Base-by-base conservation (phyloP, 345 rosid species). In the Murraya koenigii region DNA sequence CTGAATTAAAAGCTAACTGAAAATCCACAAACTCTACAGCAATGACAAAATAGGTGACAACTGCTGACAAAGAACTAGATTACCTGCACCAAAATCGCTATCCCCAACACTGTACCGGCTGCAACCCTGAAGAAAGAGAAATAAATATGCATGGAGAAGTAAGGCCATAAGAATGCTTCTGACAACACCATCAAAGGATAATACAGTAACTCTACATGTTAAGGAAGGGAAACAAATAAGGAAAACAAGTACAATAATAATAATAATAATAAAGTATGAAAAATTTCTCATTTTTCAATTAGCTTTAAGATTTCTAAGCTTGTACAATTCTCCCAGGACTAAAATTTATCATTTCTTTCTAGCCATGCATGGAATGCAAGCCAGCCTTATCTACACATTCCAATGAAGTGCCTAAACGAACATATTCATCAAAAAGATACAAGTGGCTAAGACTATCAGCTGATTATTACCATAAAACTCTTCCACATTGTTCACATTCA, bases 21-120 rank as follows among this genome's bases (percentile, higher is more conserved):
- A 61, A 44, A 23, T 33, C 49, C 14, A 30, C 52, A 38, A 68
- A 75, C 56, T 61, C 63, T 26, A 35, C 17, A 10, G 33, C 55
- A 66, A 60, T 38, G 15, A 44, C 7, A 38, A 79, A 62, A 35
- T 49, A 66, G 61, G 63, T 30, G 23, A 60, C 39, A 72, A 3
- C 41, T 30, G 66, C 39, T 19, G 65, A 74, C 49, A 23, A 78
- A 44, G 38, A 75, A 72, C 35, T 62, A 75, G 56, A 78, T 77
- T 93, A 94, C 99, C 97, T 78, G 89, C 76, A 74, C 91, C 90
- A 80, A 85, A 87, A 80, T 85, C 85, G 49, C 68, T 84, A 82
- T 93, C 94, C 59, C 85, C 84, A 17, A 79, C 81, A 75, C 82
- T 84, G 67, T 88, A 93, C 67, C 87, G 88, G 85, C 90, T 86